phyloP scores from a whole-genome alignment of 192 early-diverging fungal species.

The Pilaira anomala region DNA sequence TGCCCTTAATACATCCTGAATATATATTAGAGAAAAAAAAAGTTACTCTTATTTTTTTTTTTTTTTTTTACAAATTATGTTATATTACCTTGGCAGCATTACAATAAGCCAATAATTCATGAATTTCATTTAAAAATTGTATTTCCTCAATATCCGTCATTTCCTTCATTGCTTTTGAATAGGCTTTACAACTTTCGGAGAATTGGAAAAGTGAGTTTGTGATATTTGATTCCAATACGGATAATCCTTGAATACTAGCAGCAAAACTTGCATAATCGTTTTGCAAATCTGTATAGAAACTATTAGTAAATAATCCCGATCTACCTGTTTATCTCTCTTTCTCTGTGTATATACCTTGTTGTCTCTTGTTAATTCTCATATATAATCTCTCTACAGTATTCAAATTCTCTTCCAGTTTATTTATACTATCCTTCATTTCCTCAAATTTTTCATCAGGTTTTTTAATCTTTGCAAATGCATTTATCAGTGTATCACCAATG shows the following conservation, averaged over 20 bases:
- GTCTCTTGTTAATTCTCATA: conserved; percentile 66
- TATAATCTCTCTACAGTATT: conserved; percentile 83
- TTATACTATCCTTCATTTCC: conserved; percentile 75
- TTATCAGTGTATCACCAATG: conserved; percentile 81
- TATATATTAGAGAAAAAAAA: conserved; percentile 19
- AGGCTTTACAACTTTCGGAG: conserved; percentile 66
- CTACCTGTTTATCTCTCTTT: neutral
- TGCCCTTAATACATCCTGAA: conserved; percentile 65
- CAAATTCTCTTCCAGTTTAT: conserved; percentile 86
- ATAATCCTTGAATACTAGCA: conserved; percentile 70
- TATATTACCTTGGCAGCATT: conserved; percentile 63
- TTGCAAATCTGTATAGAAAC: conserved; percentile 59
- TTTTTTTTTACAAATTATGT: neutral
- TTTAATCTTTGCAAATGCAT: conserved; percentile 87
- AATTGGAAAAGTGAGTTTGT: conserved; percentile 73
- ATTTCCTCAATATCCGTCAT: conserved; percentile 67
- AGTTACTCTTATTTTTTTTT: conserved; percentile 35
- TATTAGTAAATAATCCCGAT: conserved; percentile 1
- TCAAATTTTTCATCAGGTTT: conserved; percentile 85
- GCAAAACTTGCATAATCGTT: conserved; percentile 78
- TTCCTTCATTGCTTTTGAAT: conserved; percentile 62
- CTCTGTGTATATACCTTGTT: conserved; percentile 51
- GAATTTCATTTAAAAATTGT: conserved; percentile 71
- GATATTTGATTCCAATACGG: conserved; percentile 83
- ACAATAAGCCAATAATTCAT: conserved; percentile 85